Base-by-base conservation (phyloP, 2,329 filamentous ascomycete genomes). In the Sporothrix dimorphospora region DNA sequence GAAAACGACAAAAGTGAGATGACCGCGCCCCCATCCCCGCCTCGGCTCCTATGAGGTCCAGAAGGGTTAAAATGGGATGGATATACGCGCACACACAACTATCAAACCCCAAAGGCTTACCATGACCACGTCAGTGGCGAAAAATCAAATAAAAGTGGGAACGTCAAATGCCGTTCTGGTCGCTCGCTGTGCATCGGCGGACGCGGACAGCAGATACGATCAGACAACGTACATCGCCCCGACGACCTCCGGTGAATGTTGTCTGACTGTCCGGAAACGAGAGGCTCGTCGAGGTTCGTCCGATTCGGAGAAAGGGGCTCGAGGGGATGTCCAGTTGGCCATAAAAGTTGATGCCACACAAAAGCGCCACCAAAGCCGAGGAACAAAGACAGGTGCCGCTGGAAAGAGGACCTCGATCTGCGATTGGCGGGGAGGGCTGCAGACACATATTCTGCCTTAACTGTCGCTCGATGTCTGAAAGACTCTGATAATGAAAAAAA, bases 81-180 rank as follows among this genome's bases (percentile, higher is more conserved):
- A 61, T 40, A 27, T 30, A 21, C 57, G 57, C 34, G 38, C n/a
- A 63, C 34, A 21, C 21, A 65, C 38, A 16, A 19, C 19, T 2
- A 3, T 21, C 40, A 49, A 66, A 8, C 12, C 1, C 21, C 42
- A 55, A 69, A 55, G 66, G 66, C 66, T 55, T 69, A 69, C 66
- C 53, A 47, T 21, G 53, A 70, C 68, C 55, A 63, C 55, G 42
- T 70, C 68, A 45, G 68, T 70, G 68, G 68, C 68, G 45, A 70
- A 70, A 70, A 70, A 24, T n/a, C 27, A 11, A 59, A 40, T 12
- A 51, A 67, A 67, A 53, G 65, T 67, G 65, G 65, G 30, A 34
- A 53, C 53, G 53, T 67, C 63, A 69, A 69, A 57, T 19, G 19
- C 47, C 45, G 27, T 24, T 69, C 24, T 21, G 47, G 42, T 19